Conservation (phyloP, 2,329 filamentous ascomycete species). For the Mycosphaerella sp. region DNA sequence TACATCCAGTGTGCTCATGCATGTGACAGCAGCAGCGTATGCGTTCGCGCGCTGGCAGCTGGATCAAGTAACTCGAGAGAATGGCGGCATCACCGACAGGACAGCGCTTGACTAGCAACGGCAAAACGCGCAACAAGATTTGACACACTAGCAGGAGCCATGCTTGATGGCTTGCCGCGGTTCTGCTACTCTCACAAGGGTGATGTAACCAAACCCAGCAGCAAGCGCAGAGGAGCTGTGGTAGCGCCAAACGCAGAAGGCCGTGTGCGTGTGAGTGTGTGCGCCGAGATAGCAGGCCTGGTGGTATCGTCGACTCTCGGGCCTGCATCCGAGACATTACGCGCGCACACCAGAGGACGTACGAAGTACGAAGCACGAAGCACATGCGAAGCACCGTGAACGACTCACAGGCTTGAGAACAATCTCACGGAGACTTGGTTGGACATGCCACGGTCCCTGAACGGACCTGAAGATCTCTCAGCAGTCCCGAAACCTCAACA, state of each 20-base stretch:
- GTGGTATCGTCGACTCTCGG: too few species aligned
- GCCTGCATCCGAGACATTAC: too few species aligned
- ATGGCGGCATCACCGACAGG: neutral
- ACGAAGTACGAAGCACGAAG: too few species aligned
- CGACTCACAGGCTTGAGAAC: too few species aligned
- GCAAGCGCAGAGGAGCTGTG: neutral
- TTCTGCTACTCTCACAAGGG: neutral
- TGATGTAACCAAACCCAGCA: neutral
- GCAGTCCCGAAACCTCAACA: neutral
- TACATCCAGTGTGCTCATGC: neutral
- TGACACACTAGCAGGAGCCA: neutral
- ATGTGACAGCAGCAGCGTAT: neutral
- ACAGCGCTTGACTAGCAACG: neutral
- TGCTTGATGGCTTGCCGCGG: neutral
- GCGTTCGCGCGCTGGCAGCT: neutral
- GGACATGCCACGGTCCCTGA: neutral
- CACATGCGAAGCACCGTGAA: neutral
- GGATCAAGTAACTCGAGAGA: neutral
- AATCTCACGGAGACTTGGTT: neutral
- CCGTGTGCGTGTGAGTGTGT: neutral
- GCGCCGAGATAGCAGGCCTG: too few species aligned
- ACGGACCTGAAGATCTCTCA: neutral
- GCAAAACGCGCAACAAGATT: neutral
- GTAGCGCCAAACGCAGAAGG: neutral
- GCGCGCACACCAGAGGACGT: too few species aligned